Base-by-base conservation (phyloP, 345 rosid genomes). In the Dipteronia sinensis region DNA sequence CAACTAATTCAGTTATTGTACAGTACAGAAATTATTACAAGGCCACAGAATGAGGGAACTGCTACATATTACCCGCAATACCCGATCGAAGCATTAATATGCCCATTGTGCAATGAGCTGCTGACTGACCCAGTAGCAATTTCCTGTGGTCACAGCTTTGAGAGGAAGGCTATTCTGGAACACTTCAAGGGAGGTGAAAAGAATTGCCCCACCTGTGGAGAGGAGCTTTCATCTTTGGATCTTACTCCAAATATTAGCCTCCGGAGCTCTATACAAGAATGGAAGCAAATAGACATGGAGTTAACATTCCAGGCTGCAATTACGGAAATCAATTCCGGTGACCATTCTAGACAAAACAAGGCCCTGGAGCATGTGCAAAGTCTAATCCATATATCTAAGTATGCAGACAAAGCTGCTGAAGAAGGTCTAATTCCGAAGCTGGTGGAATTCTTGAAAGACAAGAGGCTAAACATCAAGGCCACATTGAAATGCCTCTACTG, bases 61-160 rank as follows among this genome's bases (percentile, higher is more conserved):
- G 56, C 67, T 17, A 10, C 64, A 11, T 44, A 49, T 69, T 84
- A 40, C 74, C 79, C 47, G 69, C 79, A 76, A 44, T 77, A 75
- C 79, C 87, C 78, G 0, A 71, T 84, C 12, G 82, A 25, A 73
- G 80, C 91, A 25, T 78, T 88, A 75, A 66, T 67, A 63, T 88
- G 91, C 77, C 85, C 88, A 3, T 65, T 88, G 71, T 78, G 82
- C 80, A 82, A 83, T 61, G 85, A 81, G 80, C 78, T 86, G 79
- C 85, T 88, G 91, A 49, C 46, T n/a, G 91, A 88, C 56, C 89
- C 89, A 0, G 91, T 86, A 1, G 88, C 88, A 2, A 77, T 86
- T 47, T 61, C 77, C 23, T 88, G 88, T 1, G 88, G 91, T 51
- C 89, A 85, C 74, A 86, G 91, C 82, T 88, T 88, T 70, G 88